Conservation (phyloP, 2,329 filamentous ascomycete species). For the Tolypocladium inflatum region DNA sequence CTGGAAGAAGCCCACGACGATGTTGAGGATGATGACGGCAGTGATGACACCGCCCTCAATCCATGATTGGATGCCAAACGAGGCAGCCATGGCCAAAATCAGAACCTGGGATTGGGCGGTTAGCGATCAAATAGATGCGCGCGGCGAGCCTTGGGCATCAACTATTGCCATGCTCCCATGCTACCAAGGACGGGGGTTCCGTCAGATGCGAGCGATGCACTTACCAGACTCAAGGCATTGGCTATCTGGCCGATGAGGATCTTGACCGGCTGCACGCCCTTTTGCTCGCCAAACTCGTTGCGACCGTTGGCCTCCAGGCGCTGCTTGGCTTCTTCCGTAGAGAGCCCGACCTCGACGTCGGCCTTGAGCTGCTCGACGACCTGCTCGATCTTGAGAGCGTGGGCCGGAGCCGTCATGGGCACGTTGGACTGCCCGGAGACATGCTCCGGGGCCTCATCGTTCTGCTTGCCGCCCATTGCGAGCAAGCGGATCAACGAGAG, state of each 20-base stretch:
- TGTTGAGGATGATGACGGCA: constrained; percentile 48
- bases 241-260: constrained; percentile 58
- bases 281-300: constrained; percentile 53
- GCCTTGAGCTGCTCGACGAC: constrained; percentile 46
- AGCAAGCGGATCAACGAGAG: not conserved
- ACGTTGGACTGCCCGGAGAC: constrained; percentile 33
- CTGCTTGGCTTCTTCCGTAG: constrained; percentile 38
- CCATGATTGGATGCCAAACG: constrained; percentile 47
- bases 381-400: constrained; percentile 45
- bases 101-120: constrained; percentile 27
- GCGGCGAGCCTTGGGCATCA: not conserved
- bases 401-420: constrained; percentile 51
- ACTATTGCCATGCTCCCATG: too few relatives aligned
- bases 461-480: constrained; percentile 14
- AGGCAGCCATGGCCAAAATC: constrained; percentile 47
- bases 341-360: constrained; percentile 48
- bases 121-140: not conserved
- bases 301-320: constrained; percentile 48
- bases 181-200: not conserved
- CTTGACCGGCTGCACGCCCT: constrained; percentile 50
- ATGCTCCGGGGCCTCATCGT: constrained; percentile 12
- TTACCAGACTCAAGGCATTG: constrained; percentile 60
- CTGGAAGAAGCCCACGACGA: constrained; percentile 40
- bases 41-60: constrained; percentile 52
- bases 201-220: constrained; percentile 1